These are phyloP conservation scores for Spathaspora boniae DNA, from an alignment of 805 yeast species.

Conservation along the genomic window DNA sequence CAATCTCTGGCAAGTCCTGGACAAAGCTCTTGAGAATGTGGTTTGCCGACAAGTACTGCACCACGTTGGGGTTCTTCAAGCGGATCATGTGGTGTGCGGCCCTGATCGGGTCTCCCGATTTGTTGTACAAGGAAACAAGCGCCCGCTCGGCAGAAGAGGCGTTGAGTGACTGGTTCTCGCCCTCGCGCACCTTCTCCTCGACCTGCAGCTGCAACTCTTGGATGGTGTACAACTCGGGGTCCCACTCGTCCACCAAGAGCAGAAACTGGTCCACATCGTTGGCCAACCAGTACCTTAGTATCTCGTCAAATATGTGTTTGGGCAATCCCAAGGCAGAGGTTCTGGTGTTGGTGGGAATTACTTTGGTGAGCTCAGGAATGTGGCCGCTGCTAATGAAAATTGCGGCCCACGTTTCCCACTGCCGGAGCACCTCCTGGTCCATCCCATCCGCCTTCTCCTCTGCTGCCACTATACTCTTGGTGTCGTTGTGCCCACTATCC, in stretches of 20 bases:
- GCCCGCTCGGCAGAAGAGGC: conserved; percentile 37
- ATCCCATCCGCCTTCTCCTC: conserved; percentile 14
- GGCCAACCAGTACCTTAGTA: conserved; percentile 51
- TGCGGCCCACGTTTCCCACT: conserved; percentile 67
- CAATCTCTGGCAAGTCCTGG: conserved; percentile 48
- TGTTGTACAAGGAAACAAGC: conserved; percentile 53
- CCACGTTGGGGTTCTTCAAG: conserved; percentile 50
- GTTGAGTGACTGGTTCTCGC: conserved; percentile 8
- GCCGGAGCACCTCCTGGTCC: conserved; percentile 21
- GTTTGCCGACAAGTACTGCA: conserved; percentile 57
- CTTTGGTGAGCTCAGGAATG: conserved; percentile 42
- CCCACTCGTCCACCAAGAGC: conserved; percentile 54
- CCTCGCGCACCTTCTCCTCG: conserved; percentile 42
- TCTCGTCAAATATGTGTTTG: conserved; percentile 23
- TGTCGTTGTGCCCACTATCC: conserved; percentile 27
- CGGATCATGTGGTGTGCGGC: conserved; percentile 65
- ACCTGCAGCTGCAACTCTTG: conserved; percentile 41
- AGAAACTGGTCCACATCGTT: conserved; percentile 30
- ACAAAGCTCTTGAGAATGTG: conserved; percentile 57
- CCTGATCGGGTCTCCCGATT: conserved; percentile 51
- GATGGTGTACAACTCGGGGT: conserved; percentile 47
- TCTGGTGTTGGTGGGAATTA: conserved; percentile 47
- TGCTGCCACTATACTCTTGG: conserved; percentile 30
- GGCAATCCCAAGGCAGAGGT: conserved; percentile 32
- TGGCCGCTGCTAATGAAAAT: conserved; percentile 49